These are phyloP conservation scores for Hypoxylon fuscum DNA, from an alignment of 495 filamentous ascomycete species.

Conservation along the genomic window DNA sequence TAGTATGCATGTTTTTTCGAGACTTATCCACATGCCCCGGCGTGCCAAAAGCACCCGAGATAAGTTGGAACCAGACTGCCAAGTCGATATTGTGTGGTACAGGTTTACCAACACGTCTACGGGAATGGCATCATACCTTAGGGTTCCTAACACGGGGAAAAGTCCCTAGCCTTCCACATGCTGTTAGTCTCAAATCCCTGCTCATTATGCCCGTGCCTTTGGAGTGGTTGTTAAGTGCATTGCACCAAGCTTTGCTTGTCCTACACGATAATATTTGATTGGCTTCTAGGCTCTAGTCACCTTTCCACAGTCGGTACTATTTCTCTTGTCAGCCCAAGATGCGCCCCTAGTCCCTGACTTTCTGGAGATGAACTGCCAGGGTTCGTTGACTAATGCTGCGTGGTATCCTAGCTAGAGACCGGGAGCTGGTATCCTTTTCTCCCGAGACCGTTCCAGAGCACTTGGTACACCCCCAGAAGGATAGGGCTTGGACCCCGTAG, in stretches of 20 bases:
- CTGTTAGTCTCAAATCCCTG: conserved; percentile 17
- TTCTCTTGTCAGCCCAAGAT: background rate
- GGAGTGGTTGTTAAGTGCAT: conserved; percentile 8
- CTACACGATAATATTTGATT: conserved; percentile 19
- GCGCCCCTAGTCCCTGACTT: conserved; percentile 5
- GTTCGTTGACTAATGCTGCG: conserved; percentile 11
- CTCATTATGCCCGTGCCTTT: conserved; percentile 17
- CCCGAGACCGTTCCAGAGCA: conserved; percentile 6
- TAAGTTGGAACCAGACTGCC: background rate
- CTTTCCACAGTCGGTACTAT: background rate
- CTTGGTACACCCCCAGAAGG: background rate
- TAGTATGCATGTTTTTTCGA: no score
- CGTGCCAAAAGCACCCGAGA: background rate
- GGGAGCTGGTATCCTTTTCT: conserved; percentile 8
- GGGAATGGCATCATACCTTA: no score
- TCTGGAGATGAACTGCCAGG: conserved; percentile 1
- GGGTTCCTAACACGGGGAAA: conserved; percentile 4
- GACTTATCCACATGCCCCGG: conserved; percentile 24
- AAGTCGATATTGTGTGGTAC: conserved; percentile 19
- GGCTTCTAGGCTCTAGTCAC: conserved; percentile 12
- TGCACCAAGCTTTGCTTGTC: conserved; percentile 14
- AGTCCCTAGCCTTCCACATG: background rate
- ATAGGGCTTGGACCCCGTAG: background rate
- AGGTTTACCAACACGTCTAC: conserved; percentile 1
- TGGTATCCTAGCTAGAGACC: conserved; percentile 19